Base-by-base conservation (phyloP, 2,329 filamentous ascomycete genomes). In the Penicillium italicum region DNA sequence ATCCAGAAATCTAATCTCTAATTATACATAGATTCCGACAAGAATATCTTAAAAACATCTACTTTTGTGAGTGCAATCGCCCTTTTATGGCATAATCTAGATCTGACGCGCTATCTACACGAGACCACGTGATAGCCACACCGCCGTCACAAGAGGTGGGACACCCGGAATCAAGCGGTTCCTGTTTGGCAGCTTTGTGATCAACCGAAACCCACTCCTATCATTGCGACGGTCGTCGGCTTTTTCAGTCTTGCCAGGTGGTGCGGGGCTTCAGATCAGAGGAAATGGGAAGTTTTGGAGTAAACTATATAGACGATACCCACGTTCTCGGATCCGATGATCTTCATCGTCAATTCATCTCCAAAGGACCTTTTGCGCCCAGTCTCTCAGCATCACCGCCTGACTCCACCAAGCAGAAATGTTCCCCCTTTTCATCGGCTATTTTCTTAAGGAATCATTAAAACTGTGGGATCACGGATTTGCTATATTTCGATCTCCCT, bases 91-190 rank as follows among this genome's bases (percentile, higher is more conserved):
- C 41, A 31, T 33, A 40, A 55, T 53, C 52, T 44, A 54, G 55
- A 43, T 56, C 45, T 18, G 46, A 66, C 63, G 63, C 63, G 63
- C 57, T 58, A 56, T 48, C 53, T 20, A 64, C 63, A 55, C 63
- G 62, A 56, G n/a, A 53, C 56, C 63, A 66, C 63, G 63, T 66
- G 63, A 66, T 56, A 62, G 45, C 55, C 49, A 62, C 57, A 65
- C 63, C 62, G 62, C 59, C 52, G 50, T 50, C 57, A 45, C 51
- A 26, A 54, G 51, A 53, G 51, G 51, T 54, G 51, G 51, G 51
- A 54, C 51, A 40, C 56, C 57, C 58, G 63, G 58, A 55, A 59
- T 58, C 48, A 53, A 64, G 63, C 62, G 63, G 63, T 65, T 62
- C 60, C 57, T 51, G 57, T 60, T 62, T 61, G 56, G 55, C 62